Base-by-base conservation (phyloP, 139 green algal species). In the Chlamydomonas applanata region DNA sequence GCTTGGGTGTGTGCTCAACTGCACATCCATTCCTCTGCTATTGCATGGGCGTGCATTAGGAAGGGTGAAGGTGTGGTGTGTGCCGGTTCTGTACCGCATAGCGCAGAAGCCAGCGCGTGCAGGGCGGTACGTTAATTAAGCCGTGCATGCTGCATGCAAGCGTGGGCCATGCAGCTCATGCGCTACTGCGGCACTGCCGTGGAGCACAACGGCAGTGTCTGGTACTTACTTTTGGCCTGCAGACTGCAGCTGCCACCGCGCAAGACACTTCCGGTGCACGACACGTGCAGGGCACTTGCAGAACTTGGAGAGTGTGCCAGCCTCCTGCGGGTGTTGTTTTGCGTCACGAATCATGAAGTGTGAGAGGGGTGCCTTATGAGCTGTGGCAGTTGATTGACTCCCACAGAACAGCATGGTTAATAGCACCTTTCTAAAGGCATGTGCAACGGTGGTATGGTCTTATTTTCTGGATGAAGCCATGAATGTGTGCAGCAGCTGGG, bases 261-360 rank as follows among this genome's bases (percentile, higher is more conserved):
- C 59, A 24, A 66, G 30, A 25, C 59, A 66, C 59, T 66, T 66
- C 24, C 17, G 29, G 59, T 66, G 59, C 40, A 49, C 40, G 40
- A 49, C 40, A 11, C 40, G 40, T 49, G 40, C 7, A 49, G 40
- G 40, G 11, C 40, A 49, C 19, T 7, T 17, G 54, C 54, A 33
- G 9, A 27, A 62, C 54, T 27, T 33, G 54, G 54, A 11, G 9
- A 33, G 54, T 33, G 54, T 7, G 4, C 24, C 54, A 5, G 54
- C 54, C n/a, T 62, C 24, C 22, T 62, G 54, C 54, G 24, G n/a
- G n/a, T n/a, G n/a, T n/a, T n/a, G n/a, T n/a, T n/a, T n/a, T n/a
- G n/a, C n/a, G n/a, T n/a, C n/a, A n/a, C n/a, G n/a, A n/a, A n/a
- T n/a, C n/a, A n/a, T n/a, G n/a, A n/a, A n/a, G n/a, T n/a, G n/a